phyloP scores from a whole-genome alignment of 2,329 filamentous ascomycete genomes.

The Blastomyces parvus region DNA sequence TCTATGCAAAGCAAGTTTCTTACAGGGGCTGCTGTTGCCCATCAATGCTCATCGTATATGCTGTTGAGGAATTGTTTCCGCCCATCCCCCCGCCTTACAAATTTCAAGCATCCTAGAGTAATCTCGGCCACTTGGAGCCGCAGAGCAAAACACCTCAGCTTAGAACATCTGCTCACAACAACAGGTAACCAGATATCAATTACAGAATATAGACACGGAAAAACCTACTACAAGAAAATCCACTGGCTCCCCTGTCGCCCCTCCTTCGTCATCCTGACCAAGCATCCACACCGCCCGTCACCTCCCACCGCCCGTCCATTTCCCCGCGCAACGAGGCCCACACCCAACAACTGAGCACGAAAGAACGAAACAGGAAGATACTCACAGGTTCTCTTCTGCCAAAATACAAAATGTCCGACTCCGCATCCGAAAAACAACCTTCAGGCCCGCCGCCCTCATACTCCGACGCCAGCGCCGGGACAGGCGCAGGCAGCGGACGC shows the following conservation, averaged over 20 bases:
- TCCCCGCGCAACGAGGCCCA: not conserved
- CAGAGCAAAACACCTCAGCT: not conserved
- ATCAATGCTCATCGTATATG: not conserved
- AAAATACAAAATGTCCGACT: not conserved
- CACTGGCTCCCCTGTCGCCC: not conserved
- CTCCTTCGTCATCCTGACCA: not conserved
- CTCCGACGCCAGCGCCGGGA: conserved; percentile 7
- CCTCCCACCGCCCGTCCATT: not conserved
- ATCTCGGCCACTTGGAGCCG: not conserved
- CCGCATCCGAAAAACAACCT: conserved; percentile 8
- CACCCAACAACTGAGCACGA: not conserved
- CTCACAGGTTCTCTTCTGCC: not conserved
- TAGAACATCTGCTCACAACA: not conserved
- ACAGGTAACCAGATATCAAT: not conserved
- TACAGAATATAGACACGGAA: not conserved
- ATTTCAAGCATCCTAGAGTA: not conserved
- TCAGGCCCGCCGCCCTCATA: not conserved
- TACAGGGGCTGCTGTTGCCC: too few relatives aligned
- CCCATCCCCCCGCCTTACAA: not conserved
- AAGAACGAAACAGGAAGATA: not conserved
- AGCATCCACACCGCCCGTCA: not conserved
- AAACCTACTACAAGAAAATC: not conserved
- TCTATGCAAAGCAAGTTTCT: too few relatives aligned
- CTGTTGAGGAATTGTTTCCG: not conserved
- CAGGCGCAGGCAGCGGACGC: conserved; percentile 18